These are phyloP conservation scores for Gracilaria vermiculophylla DNA, from an alignment of 23 red algal species.

Conservation along the genomic window DNA sequence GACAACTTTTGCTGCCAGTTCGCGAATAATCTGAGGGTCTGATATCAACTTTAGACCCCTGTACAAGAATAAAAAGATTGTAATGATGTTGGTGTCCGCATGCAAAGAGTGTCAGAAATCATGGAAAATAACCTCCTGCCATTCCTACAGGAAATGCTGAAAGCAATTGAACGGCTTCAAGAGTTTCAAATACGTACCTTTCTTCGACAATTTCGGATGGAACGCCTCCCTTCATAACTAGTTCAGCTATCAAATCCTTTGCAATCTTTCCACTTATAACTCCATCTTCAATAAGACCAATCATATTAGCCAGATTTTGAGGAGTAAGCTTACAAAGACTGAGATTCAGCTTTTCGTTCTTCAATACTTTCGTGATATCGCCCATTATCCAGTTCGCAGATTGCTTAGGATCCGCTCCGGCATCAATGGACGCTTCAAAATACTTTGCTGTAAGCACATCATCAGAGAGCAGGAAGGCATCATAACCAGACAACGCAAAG, in stretches of 20 bases:
- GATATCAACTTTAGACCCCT: constrained; percentile 79
- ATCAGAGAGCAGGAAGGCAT: constrained; percentile 77
- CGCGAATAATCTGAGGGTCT: constrained; percentile 49
- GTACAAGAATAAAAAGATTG: not conserved
- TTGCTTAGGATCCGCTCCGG: constrained; percentile 74
- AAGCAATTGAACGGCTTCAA: not conserved
- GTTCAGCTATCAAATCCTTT: constrained; percentile 74
- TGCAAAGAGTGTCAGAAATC: not conserved
- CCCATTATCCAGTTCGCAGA: constrained; percentile 89
- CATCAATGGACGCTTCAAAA: constrained; percentile 72
- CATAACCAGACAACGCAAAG: constrained; percentile 76
- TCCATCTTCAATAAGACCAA: constrained; percentile 76
- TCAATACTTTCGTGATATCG: constrained; percentile 81
- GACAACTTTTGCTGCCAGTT: constrained; percentile 48
- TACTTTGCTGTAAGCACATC: constrained; percentile 59
- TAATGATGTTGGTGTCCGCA: not conserved
- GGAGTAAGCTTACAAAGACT: constrained; percentile 54
- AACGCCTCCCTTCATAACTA: constrained; percentile 66
- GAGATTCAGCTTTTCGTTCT: constrained; percentile 51
- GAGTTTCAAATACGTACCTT: constrained; percentile 50
- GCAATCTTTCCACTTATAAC: constrained; percentile 93
- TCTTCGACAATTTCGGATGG: constrained; percentile 78
- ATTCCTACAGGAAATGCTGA: too few species aligned
- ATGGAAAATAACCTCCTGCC: too few species aligned
- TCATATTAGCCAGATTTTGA: constrained; percentile 67